phyloP scores from a whole-genome alignment of 441 rosid genomes.

The Daphne laureola region DNA sequence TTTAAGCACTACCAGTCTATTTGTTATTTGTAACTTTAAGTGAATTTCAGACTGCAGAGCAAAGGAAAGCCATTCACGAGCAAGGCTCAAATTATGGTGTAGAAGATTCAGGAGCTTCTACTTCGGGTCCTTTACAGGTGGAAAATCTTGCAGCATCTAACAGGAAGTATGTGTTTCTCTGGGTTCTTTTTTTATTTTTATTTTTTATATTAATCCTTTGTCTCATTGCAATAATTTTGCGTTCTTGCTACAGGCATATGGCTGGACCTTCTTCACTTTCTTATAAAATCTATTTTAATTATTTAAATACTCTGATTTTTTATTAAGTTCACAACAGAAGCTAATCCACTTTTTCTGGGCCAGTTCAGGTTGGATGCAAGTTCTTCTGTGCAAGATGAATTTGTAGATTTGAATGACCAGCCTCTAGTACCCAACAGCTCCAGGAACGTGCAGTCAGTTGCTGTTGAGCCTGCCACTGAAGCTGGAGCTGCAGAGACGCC shows the following conservation, averaged over 20 bases:
- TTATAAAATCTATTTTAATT: too few species aligned
- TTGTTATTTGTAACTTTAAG: conserved; percentile 19
- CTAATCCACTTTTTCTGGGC: conserved; percentile 1
- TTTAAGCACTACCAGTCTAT: not conserved
- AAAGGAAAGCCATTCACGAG: conserved; percentile 47
- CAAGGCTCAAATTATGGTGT: conserved; percentile 30
- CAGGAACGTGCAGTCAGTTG: conserved; percentile 40
- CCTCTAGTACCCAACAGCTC: conserved; percentile 75
- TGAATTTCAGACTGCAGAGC: conserved; percentile 61
- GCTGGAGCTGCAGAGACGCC: conserved; percentile 36
- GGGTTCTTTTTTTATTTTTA: not conserved
- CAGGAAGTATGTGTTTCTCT: conserved; percentile 48
- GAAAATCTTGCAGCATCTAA: conserved; percentile 35
- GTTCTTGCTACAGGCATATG: conserved; percentile 10
- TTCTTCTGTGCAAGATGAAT: conserved; percentile 58
- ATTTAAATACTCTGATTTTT: not conserved
- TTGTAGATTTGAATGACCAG: conserved; percentile 64
- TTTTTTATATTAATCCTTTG: not conserved
- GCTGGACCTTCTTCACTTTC: not conserved
- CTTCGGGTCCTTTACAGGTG: conserved; percentile 33
- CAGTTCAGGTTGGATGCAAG: conserved; percentile 49
- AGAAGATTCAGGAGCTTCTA: conserved; percentile 32
- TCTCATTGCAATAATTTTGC: not conserved
- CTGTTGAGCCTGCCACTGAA: conserved; percentile 39
- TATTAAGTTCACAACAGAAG: not conserved